Conservation (phyloP, 768 basidiomycete species). For the Leccinum boreale region DNA sequence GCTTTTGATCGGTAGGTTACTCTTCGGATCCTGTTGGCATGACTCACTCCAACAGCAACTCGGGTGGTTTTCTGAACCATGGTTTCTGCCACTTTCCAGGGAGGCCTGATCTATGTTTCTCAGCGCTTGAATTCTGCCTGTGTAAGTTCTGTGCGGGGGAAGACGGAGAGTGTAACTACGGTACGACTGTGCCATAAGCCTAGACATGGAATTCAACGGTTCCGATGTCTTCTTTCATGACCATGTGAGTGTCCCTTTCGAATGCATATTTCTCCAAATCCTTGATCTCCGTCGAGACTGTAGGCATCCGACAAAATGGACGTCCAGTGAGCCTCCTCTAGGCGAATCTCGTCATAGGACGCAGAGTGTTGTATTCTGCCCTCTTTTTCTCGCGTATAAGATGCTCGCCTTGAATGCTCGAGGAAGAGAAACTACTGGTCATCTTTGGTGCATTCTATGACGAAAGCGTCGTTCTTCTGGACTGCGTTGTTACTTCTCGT, state of each 20-base stretch:
- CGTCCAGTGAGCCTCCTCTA: neutral
- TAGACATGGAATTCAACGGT: neutral
- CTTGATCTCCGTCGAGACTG: neutral
- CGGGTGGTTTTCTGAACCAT: neutral
- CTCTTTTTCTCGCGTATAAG: neutral
- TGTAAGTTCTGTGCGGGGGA: too few species aligned
- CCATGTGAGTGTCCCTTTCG: neutral
- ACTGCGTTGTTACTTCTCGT: neutral
- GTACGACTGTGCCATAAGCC: neutral
- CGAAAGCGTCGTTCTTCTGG: neutral
- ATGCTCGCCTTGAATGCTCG: neutral
- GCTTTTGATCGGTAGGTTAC: neutral
- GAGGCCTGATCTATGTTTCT: too few species aligned
- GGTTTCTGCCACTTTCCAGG: too few species aligned
- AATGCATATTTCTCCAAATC: neutral
- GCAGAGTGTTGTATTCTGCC: neutral
- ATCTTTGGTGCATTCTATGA: neutral
- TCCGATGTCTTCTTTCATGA: neutral
- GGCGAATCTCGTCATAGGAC: neutral
- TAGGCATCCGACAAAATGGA: neutral
- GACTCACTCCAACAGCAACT: neutral
- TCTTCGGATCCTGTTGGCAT: neutral
- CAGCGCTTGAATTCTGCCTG: neutral
- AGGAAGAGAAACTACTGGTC: neutral
- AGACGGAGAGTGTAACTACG: neutral